Percentiles rank a stretch among this genome's conserved stretches.
Evolutionary conservation across 2,329 filamentous ascomycete genomes (phyloP).

Genomic region (Orbilia ellipsospora): DNA sequence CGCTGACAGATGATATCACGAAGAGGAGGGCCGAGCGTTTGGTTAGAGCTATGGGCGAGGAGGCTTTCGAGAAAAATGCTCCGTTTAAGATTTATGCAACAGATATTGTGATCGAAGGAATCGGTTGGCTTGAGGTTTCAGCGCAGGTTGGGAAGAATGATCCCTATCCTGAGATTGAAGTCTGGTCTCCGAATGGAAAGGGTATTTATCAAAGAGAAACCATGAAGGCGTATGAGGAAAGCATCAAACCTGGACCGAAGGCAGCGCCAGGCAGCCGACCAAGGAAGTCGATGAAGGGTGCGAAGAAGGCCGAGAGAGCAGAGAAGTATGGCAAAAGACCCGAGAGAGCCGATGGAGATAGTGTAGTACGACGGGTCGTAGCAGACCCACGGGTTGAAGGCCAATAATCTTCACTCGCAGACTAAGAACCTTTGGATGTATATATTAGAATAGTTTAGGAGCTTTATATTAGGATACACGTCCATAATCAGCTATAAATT

Average conservation of each 20-base stretch:
- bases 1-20: slow-evolving; percentile 84
- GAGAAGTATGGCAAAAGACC: slow-evolving; percentile 18
- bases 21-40: slow-evolving; percentile 75
- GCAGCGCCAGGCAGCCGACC: slow-evolving; percentile 20
- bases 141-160: slow-evolving; percentile 78
- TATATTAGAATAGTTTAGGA: too few species aligned
- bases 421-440: too few species aligned
- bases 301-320: slow-evolving; percentile 58
- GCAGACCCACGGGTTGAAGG: too few species aligned
- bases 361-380: too few species aligned
- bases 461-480: too few species aligned
- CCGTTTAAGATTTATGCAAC: slow-evolving; percentile 82
- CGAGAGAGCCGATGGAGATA: neutral
- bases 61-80: slow-evolving; percentile 73
- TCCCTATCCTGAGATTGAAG: slow-evolving; percentile 60
- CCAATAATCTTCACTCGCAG: too few species aligned
- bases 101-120: slow-evolving; percentile 89
- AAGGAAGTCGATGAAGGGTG: slow-evolving; percentile 55
- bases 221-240: slow-evolving; percentile 55
- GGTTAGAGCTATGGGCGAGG: slow-evolving; percentile 70
- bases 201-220: slow-evolving; percentile 55
- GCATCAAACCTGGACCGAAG: slow-evolving; percentile 51
- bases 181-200: slow-evolving; percentile 52
- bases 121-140: slow-evolving; percentile 90
- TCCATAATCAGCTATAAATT: too few species aligned